Percentiles rank a stretch among this genome's conserved stretches.
phyloP scores from a whole-genome alignment of 2,329 filamentous ascomycete genomes.

The Alternaria panax region DNA sequence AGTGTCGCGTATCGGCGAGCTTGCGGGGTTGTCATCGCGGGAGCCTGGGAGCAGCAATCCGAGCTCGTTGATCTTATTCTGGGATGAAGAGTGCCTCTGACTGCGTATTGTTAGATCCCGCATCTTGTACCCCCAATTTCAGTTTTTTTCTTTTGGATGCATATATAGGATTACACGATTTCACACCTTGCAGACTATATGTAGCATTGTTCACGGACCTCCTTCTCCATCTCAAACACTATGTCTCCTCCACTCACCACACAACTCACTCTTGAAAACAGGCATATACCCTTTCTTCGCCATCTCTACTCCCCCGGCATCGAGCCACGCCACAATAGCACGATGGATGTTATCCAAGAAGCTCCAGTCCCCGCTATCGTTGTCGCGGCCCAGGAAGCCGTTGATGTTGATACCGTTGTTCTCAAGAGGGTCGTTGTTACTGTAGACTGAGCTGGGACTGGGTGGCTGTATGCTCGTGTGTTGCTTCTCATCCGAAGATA shows the following conservation, averaged over 20 bases:
- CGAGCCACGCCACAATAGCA: not conserved
- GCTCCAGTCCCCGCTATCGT: not conserved
- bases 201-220: too few relatives aligned
- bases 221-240: not conserved
- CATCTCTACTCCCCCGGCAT: not conserved
- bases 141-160: too few relatives aligned
- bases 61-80: not conserved
- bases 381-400: not conserved
- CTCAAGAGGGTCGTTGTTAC: not conserved
- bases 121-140: too few relatives aligned
- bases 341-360: not conserved
- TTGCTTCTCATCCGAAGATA: not conserved
- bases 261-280: not conserved
- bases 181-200: too few relatives aligned
- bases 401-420: not conserved
- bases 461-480: not conserved
- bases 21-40: not conserved
- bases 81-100: too few relatives aligned
- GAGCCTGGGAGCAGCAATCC: not conserved
- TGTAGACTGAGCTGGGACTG: not conserved
- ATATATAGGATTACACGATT: too few relatives aligned
- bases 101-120: too few relatives aligned
- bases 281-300: not conserved
- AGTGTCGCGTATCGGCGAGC: not conserved
- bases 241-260: not conserved